Evolutionary conservation across 352 stramenopile species (phyloP).

Genomic region (Phytophthora sp.): DNA sequence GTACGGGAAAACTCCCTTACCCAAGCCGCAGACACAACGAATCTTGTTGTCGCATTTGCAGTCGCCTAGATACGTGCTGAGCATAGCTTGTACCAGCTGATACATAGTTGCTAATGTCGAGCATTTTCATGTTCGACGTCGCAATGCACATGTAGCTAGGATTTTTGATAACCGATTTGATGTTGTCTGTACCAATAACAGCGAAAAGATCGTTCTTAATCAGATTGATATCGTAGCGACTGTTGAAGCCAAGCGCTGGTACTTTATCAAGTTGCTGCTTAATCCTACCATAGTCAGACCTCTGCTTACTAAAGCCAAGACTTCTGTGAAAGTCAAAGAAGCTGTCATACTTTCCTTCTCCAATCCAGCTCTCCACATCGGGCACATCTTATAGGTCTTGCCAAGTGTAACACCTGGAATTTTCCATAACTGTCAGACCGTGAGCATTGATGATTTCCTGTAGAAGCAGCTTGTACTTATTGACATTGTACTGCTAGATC

Average conservation of each 20-base stretch:
- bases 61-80: conserved; percentile 35
- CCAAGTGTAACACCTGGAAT: too few relatives aligned
- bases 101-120: neutral
- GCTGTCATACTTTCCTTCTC: too few relatives aligned
- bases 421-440: too few relatives aligned
- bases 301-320: neutral
- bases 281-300: neutral
- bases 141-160: conserved; percentile 39
- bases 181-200: conserved; percentile 6
- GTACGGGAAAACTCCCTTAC: conserved; percentile 12
- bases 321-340: too few relatives aligned
- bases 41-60: conserved; percentile 42
- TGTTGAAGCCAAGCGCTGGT: conserved; percentile 32
- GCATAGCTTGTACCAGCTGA: neutral
- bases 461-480: too few relatives aligned
- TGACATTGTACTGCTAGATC: too few relatives aligned
- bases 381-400: too few relatives aligned
- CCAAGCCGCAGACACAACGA: conserved; percentile 18
- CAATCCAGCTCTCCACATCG: too few relatives aligned
- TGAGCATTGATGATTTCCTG: too few relatives aligned
- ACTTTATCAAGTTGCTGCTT: conserved; percentile 1
- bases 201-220: conserved; percentile 40
- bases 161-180: conserved; percentile 4
- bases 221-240: too few relatives aligned
- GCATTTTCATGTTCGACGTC: conserved; percentile 1